Base-by-base conservation (phyloP, 1,284 basidiomycete genomes). In the Laetiporus sulphureus region DNA sequence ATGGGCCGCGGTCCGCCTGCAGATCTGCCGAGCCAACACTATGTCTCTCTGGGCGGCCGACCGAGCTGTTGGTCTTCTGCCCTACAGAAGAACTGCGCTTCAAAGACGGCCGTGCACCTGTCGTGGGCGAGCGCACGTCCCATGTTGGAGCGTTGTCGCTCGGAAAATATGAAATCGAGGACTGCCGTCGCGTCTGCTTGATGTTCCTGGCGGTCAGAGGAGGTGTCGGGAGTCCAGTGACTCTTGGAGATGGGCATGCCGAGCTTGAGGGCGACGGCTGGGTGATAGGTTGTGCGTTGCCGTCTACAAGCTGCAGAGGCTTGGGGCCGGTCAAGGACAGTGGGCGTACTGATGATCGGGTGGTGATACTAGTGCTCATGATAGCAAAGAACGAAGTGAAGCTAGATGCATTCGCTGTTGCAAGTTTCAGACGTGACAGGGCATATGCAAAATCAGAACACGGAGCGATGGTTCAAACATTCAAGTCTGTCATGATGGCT, bases 111-210 rank as follows among this genome's bases (percentile, higher is more conserved):
- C 36, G 30, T 3, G 46, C 29, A n/a, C 54, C 41, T 24, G 43
- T 44, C 16, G 51, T 53, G 12, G 60, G 61, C 1, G 56, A 59
- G 21, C 60, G 58, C 19, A 55, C 34, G 7, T 56, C 50, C 58
- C 54, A 60, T 32, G 44, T 42, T 16, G 55, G 57, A 3, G 51
- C 45, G 53, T 60, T 59, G 46, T 66, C 62, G 43, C 59, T 59
- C 4, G 64, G 63, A 43, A 71, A 68, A 53, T 85, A 85, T 4
- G 75, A 71, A 40, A 85, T 84, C 0, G 80, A 79, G 0, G 78
- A 79, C 51, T 79, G 77, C 42, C 80, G 63, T 12, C 72, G 66
- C 20, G 61, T n/a, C n/a, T n/a, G 44, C 19, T 36, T 42, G 20
- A 44, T 37, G 32, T 49, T 53, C 38, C 42, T 42, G 21, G 52